These are phyloP conservation scores for Postia placenta DNA, from an alignment of 768 basidiomycete species.

Conservation along the genomic window DNA sequence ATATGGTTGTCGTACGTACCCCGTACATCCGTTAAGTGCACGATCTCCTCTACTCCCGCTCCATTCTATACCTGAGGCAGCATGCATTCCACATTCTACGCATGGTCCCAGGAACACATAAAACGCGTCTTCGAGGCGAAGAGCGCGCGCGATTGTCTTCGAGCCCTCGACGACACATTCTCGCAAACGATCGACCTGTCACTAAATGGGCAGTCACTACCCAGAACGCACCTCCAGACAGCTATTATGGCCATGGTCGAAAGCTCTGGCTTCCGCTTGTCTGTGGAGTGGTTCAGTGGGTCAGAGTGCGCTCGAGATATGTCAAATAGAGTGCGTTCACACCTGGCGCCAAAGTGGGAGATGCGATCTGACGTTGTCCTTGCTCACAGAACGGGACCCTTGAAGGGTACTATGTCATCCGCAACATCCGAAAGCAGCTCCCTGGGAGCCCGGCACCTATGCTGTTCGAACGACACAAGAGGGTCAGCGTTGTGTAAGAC, in stretches of 20 bases:
- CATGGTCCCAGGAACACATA: slow-evolving; percentile 48
- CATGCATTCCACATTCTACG: slow-evolving; percentile 35
- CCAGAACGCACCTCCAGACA: slow-evolving; percentile 32
- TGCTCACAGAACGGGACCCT: slow-evolving; percentile 38
- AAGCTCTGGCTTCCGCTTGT: slow-evolving; percentile 32
- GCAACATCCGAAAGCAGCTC: slow-evolving; percentile 36
- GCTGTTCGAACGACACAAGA: slow-evolving; percentile 44
- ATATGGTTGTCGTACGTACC: slow-evolving; percentile 1
- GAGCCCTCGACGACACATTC: slow-evolving; percentile 42
- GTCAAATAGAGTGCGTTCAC: slow-evolving; percentile 35
- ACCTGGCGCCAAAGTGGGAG: not conserved
- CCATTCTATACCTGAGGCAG: not conserved
- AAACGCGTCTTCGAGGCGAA: slow-evolving; percentile 43
- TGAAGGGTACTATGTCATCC: slow-evolving; percentile 45
- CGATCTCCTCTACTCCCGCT: not conserved
- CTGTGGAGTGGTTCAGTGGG: slow-evolving; percentile 43
- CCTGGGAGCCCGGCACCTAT: slow-evolving; percentile 28
- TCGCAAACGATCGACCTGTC: slow-evolving; percentile 32
- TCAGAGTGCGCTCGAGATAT: slow-evolving; percentile 39
- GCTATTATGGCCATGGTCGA: slow-evolving; percentile 38
- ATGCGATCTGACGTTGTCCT: not conserved
- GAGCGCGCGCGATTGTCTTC: slow-evolving; percentile 35
- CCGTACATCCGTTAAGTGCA: not conserved
- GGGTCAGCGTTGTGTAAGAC: slow-evolving; percentile 45
- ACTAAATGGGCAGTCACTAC: slow-evolving; percentile 39